Conservation (phyloP, 2,329 filamentous ascomycete genomes). For the Fusarium sp. region DNA sequence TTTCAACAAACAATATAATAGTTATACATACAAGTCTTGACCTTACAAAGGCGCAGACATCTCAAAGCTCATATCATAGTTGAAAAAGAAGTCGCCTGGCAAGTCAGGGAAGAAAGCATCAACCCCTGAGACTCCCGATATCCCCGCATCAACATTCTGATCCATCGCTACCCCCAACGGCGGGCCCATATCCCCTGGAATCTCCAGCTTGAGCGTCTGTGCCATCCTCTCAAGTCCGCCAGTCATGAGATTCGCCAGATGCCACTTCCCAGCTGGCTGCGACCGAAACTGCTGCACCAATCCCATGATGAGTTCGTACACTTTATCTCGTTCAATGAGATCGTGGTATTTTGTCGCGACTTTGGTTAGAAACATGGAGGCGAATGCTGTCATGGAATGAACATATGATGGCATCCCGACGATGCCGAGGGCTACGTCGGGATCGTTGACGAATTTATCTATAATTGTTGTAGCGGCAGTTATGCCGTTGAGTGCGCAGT, state of each 20-base stretch:
- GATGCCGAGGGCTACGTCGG: conserved; percentile 51
- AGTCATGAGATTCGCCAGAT: conserved; percentile 57
- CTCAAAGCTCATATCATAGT: conserved; percentile 27
- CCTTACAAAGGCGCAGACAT: background rate
- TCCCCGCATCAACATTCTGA: background rate
- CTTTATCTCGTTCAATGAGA: conserved; percentile 50
- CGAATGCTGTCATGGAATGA: conserved; percentile 63
- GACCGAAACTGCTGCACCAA: conserved; percentile 53
- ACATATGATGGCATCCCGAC: conserved; percentile 60
- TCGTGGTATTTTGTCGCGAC: conserved; percentile 54
- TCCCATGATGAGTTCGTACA: conserved; percentile 50
- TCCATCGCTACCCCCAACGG: background rate
- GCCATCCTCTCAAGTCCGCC: conserved; percentile 51
- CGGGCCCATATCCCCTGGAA: background rate
- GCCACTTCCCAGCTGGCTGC: conserved; percentile 54
- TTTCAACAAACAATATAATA: too few relatives aligned
- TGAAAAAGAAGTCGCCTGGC: conserved; percentile 26
- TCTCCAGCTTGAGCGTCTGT: conserved; percentile 12
- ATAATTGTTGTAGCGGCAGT: conserved; percentile 54
- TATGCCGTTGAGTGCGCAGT: conserved; percentile 43
- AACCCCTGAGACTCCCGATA: conserved; percentile 1
- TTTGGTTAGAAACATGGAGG: conserved; percentile 60
- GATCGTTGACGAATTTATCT: conserved; percentile 53
- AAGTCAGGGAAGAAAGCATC: conserved; percentile 28
- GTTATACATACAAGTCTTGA: too few relatives aligned